A percentile compares a stretch with the other conserved stretches of the same genome.
phyloP scores from a whole-genome alignment of 176 grass and related monocot species.

The Pharus latifolius region DNA sequence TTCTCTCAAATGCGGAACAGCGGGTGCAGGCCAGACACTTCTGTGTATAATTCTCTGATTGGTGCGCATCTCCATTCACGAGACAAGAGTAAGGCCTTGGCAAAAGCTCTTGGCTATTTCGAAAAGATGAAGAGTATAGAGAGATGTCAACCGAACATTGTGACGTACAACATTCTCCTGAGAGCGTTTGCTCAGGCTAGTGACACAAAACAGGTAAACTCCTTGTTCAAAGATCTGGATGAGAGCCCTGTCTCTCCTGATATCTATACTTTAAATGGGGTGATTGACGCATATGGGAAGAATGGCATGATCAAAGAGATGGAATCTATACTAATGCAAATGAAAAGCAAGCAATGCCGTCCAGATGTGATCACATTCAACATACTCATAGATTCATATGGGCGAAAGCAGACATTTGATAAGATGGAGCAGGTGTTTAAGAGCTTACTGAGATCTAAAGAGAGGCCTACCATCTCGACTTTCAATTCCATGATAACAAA shows the following conservation, averaged over 20 bases:
- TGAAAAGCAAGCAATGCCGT: constrained; percentile 82
- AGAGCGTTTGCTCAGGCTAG: constrained; percentile 86
- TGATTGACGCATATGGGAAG: constrained; percentile 81
- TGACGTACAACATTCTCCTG: constrained; percentile 92
- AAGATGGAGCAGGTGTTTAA: constrained; percentile 99
- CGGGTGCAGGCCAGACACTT: constrained; percentile 66
- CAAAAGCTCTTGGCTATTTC: constrained; percentile 77
- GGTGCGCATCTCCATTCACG: constrained; percentile 70
- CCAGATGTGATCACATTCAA: constrained; percentile 94
- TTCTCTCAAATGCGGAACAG: constrained; percentile 95
- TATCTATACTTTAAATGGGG: constrained; percentile 74
- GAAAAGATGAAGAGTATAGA: constrained; percentile 93
- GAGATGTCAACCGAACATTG: constrained; percentile 69
- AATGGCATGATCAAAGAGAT: constrained; percentile 92
- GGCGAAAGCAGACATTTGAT: constrained; percentile 63
- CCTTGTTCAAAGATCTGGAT: constrained; percentile 86
- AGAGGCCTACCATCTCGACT: constrained; percentile 72
- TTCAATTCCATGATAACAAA: constrained; percentile 98
- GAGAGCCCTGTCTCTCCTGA: constrained; percentile 59
- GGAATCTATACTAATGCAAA: constrained; percentile 61
- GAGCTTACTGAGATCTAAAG: constrained; percentile 74
- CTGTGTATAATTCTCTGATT: constrained; percentile 88
- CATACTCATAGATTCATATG: constrained; percentile 89
- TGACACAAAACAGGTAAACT: constrained; percentile 58
- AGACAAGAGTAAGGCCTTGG: constrained; percentile 71